Conservation (phyloP, 1,139 yeast species). For the Geotrichum macrosporum region DNA sequence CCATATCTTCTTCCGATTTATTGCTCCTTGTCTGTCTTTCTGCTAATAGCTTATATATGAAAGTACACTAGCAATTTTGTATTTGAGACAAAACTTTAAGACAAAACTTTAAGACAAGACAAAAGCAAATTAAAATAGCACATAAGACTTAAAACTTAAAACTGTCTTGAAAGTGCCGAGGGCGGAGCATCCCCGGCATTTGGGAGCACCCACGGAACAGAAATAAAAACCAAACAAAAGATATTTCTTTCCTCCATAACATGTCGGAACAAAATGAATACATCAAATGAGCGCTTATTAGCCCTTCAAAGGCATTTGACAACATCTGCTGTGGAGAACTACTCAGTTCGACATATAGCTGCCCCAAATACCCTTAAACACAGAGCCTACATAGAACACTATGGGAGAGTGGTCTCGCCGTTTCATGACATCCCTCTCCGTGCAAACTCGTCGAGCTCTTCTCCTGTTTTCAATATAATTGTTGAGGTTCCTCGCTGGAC, state of each 20-base stretch:
- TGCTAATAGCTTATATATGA: no score
- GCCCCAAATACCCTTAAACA: constrained; percentile 73
- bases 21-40: no score
- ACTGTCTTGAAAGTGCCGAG: no score
- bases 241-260: constrained; percentile 22
- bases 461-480: constrained; percentile 77
- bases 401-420: constrained; percentile 67
- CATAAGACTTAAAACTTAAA: no score
- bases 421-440: constrained; percentile 89
- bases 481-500: constrained; percentile 97
- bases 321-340: not conserved
- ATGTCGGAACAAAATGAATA: no score
- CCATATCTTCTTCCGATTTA: no score
- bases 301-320: constrained; percentile 1
- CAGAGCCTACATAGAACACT: constrained; percentile 58
- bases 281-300: not conserved
- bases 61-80: no score
- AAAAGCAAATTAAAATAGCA: no score
- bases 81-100: no score
- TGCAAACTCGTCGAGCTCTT: no score
- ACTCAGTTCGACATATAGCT: not conserved
- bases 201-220: not conserved
- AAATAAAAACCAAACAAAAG: not conserved
- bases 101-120: no score
- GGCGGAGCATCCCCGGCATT: no score